A percentile compares a stretch with the other conserved stretches of the same genome.
Evolutionary conservation across 352 stramenopile genomes (phyloP).

Genomic region (Phytophthora podocarpi): DNA sequence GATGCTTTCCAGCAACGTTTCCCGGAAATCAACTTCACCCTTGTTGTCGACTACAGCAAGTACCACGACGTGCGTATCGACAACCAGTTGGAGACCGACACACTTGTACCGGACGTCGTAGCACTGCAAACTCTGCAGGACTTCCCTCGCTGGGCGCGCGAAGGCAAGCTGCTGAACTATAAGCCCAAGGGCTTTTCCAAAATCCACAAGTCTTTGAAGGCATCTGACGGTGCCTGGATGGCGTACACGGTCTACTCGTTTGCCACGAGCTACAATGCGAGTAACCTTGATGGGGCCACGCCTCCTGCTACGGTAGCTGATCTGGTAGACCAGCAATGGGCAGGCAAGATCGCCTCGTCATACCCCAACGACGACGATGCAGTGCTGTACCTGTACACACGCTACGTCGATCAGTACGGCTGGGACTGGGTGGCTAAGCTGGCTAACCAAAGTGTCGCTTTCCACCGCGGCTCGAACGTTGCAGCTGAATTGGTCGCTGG

Average conservation of each 20-base stretch:
- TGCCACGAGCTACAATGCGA: conserved; percentile 39
- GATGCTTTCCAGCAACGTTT: conserved; percentile 35
- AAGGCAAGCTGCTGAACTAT: conserved; percentile 50
- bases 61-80: conserved; percentile 63
- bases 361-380: conserved; percentile 63
- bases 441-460: conserved; percentile 37
- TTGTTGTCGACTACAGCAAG: too few relatives aligned
- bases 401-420: conserved; percentile 55
- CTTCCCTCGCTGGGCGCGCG: conserved; percentile 41
- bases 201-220: conserved; percentile 48
- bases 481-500: conserved; percentile 19
- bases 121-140: conserved; percentile 58
- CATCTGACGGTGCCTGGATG: conserved; percentile 36
- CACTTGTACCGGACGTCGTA: conserved; percentile 45
- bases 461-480: conserved; percentile 43
- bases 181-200: conserved; percentile 54
- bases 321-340: conserved; percentile 39
- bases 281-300: conserved; percentile 12
- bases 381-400: conserved; percentile 45
- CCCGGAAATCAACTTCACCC: conserved; percentile 62
- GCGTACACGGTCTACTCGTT: conserved; percentile 44
- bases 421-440: conserved; percentile 58
- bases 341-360: conserved; percentile 45
- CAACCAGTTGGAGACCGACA: conserved; percentile 57
- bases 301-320: conserved; percentile 24